These are phyloP conservation scores for Orbilia ellipsospora DNA, from an alignment of 2,329 filamentous ascomycete species.

Conservation along the genomic window DNA sequence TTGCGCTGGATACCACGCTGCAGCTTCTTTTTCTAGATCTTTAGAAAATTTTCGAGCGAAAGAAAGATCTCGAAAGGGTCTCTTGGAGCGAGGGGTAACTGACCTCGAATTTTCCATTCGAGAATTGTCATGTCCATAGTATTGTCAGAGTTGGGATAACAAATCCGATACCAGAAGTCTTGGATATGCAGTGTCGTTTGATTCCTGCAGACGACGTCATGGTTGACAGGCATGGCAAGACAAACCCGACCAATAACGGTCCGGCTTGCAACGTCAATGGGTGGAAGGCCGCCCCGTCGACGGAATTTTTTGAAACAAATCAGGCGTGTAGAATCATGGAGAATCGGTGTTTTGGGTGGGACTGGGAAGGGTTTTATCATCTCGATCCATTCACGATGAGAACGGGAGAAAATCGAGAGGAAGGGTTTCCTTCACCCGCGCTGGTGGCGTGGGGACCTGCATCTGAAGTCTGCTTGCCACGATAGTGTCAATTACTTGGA, in stretches of 20 bases:
- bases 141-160: background rate
- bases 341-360: too few relatives aligned
- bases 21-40: background rate
- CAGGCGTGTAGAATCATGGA: too few relatives aligned
- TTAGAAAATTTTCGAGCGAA: background rate
- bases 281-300: background rate
- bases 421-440: constrained; percentile 13
- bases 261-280: constrained; percentile 40
- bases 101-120: background rate
- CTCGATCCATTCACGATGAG: background rate
- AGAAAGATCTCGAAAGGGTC: too few relatives aligned
- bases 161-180: constrained; percentile 18
- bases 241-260: constrained; percentile 29
- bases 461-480: constrained; percentile 39
- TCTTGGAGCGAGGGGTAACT: background rate
- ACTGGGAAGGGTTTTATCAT: too few relatives aligned
- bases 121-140: background rate
- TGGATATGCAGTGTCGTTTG: constrained; percentile 43
- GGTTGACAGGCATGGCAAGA: constrained; percentile 32
- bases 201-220: constrained; percentile 54
- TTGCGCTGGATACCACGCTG: background rate
- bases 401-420: background rate
- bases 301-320: too few relatives aligned
- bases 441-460: background rate
- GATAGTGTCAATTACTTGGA: constrained; percentile 21